A percentile compares a stretch with the other conserved stretches of the same genome.
Conservation (phyloP, 2,329 filamentous ascomycete genomes). For the Didymella pinodella region DNA sequence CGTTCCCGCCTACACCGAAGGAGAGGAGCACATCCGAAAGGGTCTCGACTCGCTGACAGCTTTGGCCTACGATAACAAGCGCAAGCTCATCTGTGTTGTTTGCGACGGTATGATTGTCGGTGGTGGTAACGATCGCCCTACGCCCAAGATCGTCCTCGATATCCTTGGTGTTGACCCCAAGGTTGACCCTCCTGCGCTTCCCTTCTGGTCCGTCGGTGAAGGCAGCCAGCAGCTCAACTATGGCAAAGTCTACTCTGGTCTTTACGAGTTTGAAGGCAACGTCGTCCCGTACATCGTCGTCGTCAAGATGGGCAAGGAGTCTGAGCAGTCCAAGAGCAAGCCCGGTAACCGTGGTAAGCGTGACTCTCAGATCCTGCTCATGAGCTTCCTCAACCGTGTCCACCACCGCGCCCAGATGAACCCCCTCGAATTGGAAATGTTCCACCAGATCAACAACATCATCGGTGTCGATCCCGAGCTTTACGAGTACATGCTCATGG, state of each 20-base stretch:
- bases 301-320: conserved; percentile 97
- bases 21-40: conserved; percentile 91
- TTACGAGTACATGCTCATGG: conserved; percentile 97
- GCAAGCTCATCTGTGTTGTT: conserved; percentile 94
- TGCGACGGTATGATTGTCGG: conserved; percentile 99
- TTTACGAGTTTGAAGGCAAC: conserved; percentile 97
- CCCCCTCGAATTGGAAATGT: conserved; percentile 95
- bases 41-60: conserved; percentile 94
- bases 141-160: conserved; percentile 93
- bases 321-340: conserved; percentile 88
- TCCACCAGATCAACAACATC: conserved; percentile 99
- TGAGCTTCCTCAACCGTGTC: conserved; percentile 98
- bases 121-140: conserved; percentile 95
- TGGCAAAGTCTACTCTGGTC: conserved; percentile 96
- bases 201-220: conserved; percentile 90
- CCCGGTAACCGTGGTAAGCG: conserved; percentile 98
- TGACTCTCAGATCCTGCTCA: conserved; percentile 93
- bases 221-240: conserved; percentile 96
- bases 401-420: conserved; percentile 95
- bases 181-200: conserved; percentile 90
- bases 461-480: conserved; percentile 97
- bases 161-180: conserved; percentile 98
- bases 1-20: conserved; percentile 97
- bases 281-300: conserved; percentile 96
- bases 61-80: conserved; percentile 95